Evolutionary conservation across 2,329 filamentous ascomycete species (phyloP).

Genomic region (Bipolaris cookei): DNA sequence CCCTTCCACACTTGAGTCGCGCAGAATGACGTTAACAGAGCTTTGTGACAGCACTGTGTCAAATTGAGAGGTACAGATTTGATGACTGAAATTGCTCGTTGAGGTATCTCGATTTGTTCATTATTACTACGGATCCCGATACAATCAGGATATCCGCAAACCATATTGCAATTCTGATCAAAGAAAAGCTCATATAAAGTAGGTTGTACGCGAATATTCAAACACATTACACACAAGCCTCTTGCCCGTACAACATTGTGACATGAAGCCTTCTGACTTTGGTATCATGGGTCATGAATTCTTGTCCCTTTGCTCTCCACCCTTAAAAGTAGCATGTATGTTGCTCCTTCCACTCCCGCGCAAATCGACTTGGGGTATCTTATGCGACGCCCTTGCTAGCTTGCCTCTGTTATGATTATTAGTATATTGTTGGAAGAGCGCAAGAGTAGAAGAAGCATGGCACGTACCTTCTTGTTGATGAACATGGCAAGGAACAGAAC

Average conservation of each 20-base stretch:
- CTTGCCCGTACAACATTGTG: conserved; percentile 7
- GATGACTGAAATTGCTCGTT: conserved; percentile 23
- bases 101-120: conserved; percentile 33
- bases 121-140: conserved; percentile 41
- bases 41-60: not conserved
- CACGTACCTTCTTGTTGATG: conserved; percentile 54
- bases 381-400: conserved; percentile 18
- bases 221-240: conserved; percentile 39
- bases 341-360: conserved; percentile 3
- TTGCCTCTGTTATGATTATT: conserved; percentile 20
- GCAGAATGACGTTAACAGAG: not conserved
- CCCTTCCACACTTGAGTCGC: too few relatives aligned
- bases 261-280: conserved; percentile 9
- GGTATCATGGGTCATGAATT: conserved; percentile 12
- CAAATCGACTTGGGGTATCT: conserved; percentile 24
- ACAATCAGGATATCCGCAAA: conserved; percentile 31
- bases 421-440: not conserved
- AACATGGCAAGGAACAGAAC: conserved; percentile 59
- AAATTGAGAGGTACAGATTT: not conserved
- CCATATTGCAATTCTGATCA: conserved; percentile 31
- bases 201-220: conserved; percentile 27
- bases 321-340: not conserved
- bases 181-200: conserved; percentile 12
- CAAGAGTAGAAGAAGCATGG: not conserved
- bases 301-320: conserved; percentile 1